phyloP scores from a whole-genome alignment of 2,329 filamentous ascomycete genomes.

The Rutstroemia sp. region DNA sequence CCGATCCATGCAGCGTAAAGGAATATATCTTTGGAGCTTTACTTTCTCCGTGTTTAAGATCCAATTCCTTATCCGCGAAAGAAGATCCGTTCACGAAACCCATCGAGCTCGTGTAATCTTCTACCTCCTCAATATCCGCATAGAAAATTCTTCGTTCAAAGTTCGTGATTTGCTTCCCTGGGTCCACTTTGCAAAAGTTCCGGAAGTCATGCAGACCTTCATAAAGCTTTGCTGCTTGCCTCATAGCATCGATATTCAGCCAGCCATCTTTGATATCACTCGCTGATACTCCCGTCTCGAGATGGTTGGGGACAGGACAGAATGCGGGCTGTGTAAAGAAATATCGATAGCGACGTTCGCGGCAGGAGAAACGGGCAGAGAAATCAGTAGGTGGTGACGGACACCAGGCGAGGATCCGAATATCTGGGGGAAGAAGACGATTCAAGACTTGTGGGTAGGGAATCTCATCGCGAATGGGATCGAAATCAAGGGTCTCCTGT shows the following conservation, averaged over 20 bases:
- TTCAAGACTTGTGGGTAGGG: slow-evolving; percentile 81
- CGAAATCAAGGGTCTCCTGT: slow-evolving; percentile 39
- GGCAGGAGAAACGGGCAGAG: slow-evolving; percentile 86
- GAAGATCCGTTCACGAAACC: slow-evolving; percentile 40
- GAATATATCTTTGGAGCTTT: slow-evolving; percentile 63
- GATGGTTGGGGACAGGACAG: slow-evolving; percentile 52
- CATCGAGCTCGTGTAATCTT: slow-evolving; percentile 44
- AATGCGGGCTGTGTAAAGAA: slow-evolving; percentile 96
- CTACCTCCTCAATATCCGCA: slow-evolving; percentile 68
- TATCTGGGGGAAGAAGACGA: slow-evolving; percentile 79
- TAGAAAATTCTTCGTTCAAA: slow-evolving; percentile 75
- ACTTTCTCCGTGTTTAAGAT: background rate
- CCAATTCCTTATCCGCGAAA: background rate
- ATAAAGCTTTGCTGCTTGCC: slow-evolving; percentile 68
- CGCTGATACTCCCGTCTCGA: slow-evolving; percentile 33
- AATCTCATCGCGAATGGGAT: slow-evolving; percentile 73
- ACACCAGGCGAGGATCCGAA: slow-evolving; percentile 89
- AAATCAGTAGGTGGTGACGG: slow-evolving; percentile 72
- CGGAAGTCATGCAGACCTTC: slow-evolving; percentile 88
- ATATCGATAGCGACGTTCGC: slow-evolving; percentile 87
- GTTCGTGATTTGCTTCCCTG: slow-evolving; percentile 79
- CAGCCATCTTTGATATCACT: slow-evolving; percentile 54
- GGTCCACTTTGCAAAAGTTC: slow-evolving; percentile 93
- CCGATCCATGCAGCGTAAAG: slow-evolving; percentile 82
- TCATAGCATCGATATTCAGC: slow-evolving; percentile 85